A percentile compares a stretch with the other conserved stretches of the same genome.
These are phyloP conservation scores for Metschnikowia chrysomelidarum DNA, from an alignment of 805 yeast species.

Conservation along the genomic window DNA sequence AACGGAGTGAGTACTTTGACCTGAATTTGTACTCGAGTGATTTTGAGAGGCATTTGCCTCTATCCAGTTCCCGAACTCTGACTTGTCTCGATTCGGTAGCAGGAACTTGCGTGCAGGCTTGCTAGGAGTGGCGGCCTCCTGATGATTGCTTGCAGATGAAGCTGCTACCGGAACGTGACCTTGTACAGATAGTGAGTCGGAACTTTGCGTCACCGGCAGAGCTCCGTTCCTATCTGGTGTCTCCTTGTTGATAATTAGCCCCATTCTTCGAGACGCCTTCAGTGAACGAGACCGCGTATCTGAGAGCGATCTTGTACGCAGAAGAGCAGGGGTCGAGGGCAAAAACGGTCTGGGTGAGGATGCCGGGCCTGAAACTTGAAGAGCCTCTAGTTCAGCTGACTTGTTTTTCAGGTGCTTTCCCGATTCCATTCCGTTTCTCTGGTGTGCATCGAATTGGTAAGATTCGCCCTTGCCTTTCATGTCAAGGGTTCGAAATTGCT, in stretches of 20 bases:
- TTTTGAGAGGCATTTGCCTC: too few relatives aligned
- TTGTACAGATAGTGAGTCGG: not conserved
- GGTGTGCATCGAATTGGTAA: too few relatives aligned
- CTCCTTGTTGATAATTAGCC: conserved; percentile 52
- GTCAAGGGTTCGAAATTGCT: too few relatives aligned
- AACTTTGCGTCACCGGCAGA: not conserved
- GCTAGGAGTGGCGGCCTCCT: conserved; percentile 18
- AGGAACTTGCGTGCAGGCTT: conserved; percentile 17
- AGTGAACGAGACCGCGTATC: conserved; percentile 46
- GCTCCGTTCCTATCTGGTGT: conserved; percentile 12
- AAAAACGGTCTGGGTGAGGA: conserved; percentile 6
- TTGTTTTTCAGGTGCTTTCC: not conserved
- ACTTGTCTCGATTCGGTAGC: conserved; percentile 10
- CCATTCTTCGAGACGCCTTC: conserved; percentile 76
- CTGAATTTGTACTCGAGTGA: too few relatives aligned
- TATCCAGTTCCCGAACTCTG: conserved; percentile 2
- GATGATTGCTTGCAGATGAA: too few relatives aligned
- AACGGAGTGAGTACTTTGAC: too few relatives aligned
- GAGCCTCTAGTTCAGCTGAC: too few relatives aligned
- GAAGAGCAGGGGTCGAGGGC: conserved; percentile 18
- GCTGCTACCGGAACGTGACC: conserved; percentile 3
- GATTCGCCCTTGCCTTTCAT: not conserved
- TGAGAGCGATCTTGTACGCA: conserved; percentile 31
- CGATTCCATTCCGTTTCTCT: not conserved
- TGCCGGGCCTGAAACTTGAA: conserved; percentile 17